Percentiles rank a stretch among this genome's conserved stretches.
Conservation (phyloP, 192 early-diverging fungal species). For the Podila verticillata region DNA sequence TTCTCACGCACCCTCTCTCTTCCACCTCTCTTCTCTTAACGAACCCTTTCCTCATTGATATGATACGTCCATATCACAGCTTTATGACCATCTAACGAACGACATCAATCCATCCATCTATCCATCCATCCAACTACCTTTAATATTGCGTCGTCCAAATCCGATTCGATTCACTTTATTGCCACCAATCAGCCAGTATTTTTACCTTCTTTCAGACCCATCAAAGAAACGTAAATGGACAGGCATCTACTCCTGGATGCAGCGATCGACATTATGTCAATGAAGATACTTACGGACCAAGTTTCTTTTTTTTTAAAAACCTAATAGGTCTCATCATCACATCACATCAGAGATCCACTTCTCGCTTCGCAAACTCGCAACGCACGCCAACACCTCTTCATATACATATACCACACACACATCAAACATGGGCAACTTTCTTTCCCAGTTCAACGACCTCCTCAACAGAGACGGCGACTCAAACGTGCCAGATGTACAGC, state of each 20-base stretch:
- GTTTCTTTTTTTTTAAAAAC: too few relatives aligned
- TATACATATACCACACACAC: conserved; percentile 11
- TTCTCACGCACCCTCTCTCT: background rate
- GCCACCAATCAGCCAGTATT: background rate
- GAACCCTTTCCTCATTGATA: conserved; percentile 49
- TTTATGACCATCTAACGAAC: conserved; percentile 19
- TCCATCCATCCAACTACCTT: background rate
- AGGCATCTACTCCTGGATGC: too few relatives aligned
- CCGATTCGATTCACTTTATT: background rate
- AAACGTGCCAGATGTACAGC: conserved; percentile 64
- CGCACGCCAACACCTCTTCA: background rate
- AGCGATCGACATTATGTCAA: too few relatives aligned
- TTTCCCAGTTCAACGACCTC: conserved; percentile 60
- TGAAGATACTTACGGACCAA: too few relatives aligned
- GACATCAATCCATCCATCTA: background rate
- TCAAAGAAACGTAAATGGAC: background rate
- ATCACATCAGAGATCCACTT: too few relatives aligned
- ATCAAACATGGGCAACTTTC: conserved; percentile 55
- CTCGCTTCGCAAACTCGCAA: background rate
- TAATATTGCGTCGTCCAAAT: background rate
- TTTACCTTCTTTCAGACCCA: background rate
- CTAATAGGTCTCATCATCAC: too few relatives aligned
- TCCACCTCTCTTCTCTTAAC: conserved; percentile 26
- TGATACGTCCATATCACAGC: conserved; percentile 42
- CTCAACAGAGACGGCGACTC: conserved; percentile 46